phyloP scores from a whole-genome alignment of 306 rosid species.

The Lupinus albus region DNA sequence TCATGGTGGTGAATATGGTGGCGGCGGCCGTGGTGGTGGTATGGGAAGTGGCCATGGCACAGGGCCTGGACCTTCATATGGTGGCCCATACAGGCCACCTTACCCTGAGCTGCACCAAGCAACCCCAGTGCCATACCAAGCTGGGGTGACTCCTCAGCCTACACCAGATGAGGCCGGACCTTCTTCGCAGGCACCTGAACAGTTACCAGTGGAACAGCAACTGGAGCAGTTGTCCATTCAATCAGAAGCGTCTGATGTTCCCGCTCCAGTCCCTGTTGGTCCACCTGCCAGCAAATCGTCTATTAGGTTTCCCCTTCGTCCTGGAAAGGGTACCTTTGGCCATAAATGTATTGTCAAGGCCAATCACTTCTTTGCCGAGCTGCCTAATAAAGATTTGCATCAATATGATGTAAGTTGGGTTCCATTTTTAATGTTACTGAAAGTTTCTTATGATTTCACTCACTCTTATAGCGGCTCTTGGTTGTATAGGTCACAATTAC shows the following conservation, averaged over 20 bases:
- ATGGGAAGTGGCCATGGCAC: slow-evolving; percentile 50
- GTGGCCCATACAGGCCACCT: slow-evolving; percentile 68
- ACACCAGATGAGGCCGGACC: slow-evolving; percentile 63
- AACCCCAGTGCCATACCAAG: slow-evolving; percentile 63
- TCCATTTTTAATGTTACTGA: background rate
- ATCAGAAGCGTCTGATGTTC: slow-evolving; percentile 43
- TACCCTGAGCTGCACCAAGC: slow-evolving; percentile 99
- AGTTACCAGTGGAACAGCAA: slow-evolving; percentile 46
- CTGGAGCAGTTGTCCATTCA: slow-evolving; percentile 48
- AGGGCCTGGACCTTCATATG: slow-evolving; percentile 69
- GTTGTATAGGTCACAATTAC: slow-evolving; percentile 75
- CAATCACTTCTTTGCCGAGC: slow-evolving; percentile 89
- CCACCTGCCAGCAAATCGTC: slow-evolving; percentile 78
- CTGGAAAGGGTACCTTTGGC: slow-evolving; percentile 84
- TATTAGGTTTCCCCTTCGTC: slow-evolving; percentile 91
- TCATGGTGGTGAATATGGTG: no score
- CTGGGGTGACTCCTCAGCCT: slow-evolving; percentile 65
- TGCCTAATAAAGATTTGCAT: slow-evolving; percentile 91
- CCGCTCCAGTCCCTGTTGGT: slow-evolving; percentile 30
- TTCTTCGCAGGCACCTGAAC: slow-evolving; percentile 54
- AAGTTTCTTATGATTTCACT: no score
- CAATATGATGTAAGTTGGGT: slow-evolving; percentile 93
- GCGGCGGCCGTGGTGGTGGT: slow-evolving; percentile 52
- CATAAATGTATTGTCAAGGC: slow-evolving; percentile 75
- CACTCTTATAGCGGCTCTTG: background rate